Evolutionary conservation across 169 alveolate species (phyloP).

Genomic region (Cystoisospora suis): DNA sequence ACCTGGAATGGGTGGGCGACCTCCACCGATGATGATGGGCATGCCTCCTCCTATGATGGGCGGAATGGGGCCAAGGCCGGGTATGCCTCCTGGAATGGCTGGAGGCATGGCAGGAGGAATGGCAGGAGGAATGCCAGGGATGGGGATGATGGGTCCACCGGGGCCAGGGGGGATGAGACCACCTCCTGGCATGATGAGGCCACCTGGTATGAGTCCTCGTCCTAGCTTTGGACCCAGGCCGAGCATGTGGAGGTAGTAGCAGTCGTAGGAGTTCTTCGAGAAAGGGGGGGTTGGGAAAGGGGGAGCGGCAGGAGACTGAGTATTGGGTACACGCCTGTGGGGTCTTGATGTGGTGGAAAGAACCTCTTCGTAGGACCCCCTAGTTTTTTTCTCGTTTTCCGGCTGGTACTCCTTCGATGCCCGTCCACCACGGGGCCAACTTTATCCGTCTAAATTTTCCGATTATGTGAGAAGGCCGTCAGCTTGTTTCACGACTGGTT

Average conservation of each 20-base stretch:
- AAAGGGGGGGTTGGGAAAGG: too few species aligned
- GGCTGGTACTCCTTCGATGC: too few species aligned
- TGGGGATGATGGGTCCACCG: constrained; percentile 58
- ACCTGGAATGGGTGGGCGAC: constrained; percentile 35
- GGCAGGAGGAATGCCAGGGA: not conserved
- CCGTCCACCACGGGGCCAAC: too few species aligned
- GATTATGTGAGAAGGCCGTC: too few species aligned
- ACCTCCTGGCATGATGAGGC: not conserved
- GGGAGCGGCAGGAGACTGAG: too few species aligned
- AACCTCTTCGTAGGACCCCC: too few species aligned
- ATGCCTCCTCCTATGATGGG: not conserved
- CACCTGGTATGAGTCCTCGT: constrained; percentile 18
- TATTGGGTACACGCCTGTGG: too few species aligned
- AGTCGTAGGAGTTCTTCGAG: not conserved
- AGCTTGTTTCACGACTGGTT: too few species aligned
- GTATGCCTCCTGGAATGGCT: constrained; percentile 1
- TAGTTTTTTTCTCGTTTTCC: too few species aligned
- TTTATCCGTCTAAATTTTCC: too few species aligned
- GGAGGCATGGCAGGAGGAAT: not conserved
- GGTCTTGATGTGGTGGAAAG: too few species aligned
- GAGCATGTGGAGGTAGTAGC: not conserved
- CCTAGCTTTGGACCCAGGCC: not conserved
- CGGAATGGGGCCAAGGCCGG: too few species aligned
- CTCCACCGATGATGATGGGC: constrained; percentile 22
- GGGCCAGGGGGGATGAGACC: constrained; percentile 20